Evolutionary conservation across 202 grass and related monocot genomes (phyloP).

Genomic region (Musa balbisiana): DNA sequence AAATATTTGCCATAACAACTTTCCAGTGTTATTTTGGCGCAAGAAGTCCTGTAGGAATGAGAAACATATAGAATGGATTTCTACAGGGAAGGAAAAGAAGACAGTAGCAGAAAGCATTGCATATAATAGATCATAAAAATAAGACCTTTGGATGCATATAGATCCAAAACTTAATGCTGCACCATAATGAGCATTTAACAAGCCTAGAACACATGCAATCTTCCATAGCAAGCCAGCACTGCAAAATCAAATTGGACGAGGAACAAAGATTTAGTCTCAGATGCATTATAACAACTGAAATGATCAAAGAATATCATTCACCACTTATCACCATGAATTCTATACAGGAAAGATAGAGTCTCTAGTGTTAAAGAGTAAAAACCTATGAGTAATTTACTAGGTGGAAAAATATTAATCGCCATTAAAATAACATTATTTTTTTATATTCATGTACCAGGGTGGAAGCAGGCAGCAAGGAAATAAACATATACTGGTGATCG

Average conservation of each 20-base stretch:
- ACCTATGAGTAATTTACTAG: too few relatives aligned
- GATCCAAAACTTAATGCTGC: constrained; percentile 68
- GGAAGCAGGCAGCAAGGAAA: not conserved
- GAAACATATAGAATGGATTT: constrained; percentile 11
- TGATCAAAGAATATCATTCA: not conserved
- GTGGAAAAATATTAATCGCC: not conserved
- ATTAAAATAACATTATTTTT: not conserved
- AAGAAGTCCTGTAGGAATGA: constrained; percentile 64
- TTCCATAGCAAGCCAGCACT: constrained; percentile 90
- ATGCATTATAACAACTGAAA: not conserved
- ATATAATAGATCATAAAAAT: constrained; percentile 10
- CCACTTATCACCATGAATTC: not conserved
- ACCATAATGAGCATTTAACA: constrained; percentile 40
- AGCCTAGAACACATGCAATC: constrained; percentile 80
- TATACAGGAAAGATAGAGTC: not conserved
- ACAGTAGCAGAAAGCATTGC: not conserved
- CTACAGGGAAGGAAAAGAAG: not conserved
- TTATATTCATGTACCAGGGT: not conserved
- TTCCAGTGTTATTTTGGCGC: constrained; percentile 95
- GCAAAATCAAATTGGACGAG: constrained; percentile 10
- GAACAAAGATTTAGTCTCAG: not conserved
- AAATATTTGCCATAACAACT: constrained; percentile 89
- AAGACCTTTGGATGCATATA: constrained; percentile 97
- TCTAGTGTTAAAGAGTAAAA: too few relatives aligned
- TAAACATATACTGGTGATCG: too few relatives aligned